phyloP scores from a whole-genome alignment of 257 asterid genomes.

The Scutellaria minor region DNA sequence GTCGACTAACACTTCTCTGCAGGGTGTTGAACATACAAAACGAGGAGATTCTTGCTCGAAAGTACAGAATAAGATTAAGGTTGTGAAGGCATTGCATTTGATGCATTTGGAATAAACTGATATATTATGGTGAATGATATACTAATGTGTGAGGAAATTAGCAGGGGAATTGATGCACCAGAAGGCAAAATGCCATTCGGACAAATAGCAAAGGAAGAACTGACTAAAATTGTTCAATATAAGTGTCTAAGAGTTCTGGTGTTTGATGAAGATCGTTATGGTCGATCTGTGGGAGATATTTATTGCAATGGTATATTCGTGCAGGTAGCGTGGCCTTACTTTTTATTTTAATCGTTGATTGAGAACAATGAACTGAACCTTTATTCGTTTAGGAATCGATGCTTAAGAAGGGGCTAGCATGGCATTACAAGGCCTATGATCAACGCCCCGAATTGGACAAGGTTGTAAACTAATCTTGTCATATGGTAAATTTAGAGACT shows the following conservation, averaged over 20 bases:
- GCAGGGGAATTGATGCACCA: conserved; percentile 97
- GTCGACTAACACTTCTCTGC: conserved; percentile 34
- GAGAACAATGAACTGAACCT: not conserved
- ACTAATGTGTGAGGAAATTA: not conserved
- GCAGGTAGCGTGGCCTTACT: conserved; percentile 56
- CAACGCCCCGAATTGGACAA: conserved; percentile 69
- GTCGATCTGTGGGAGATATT: conserved; percentile 80
- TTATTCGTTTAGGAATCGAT: conserved; percentile 60
- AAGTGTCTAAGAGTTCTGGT: conserved; percentile 69
- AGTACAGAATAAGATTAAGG: conserved; percentile 92
- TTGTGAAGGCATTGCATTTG: conserved; percentile 33
- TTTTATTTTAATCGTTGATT: not conserved
- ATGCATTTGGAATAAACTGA: not conserved
- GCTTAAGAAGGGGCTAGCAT: conserved; percentile 93
- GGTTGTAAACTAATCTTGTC: conserved; percentile 27
- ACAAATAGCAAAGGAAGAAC: conserved; percentile 76
- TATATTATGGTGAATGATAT: not conserved
- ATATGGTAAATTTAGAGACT: not conserved
- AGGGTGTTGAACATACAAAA: conserved; percentile 65
- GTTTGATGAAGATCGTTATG: conserved; percentile 81
- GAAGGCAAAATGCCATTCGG: conserved; percentile 93
- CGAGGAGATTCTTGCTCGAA: conserved; percentile 78
- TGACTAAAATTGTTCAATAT: conserved; percentile 61
- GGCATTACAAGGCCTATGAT: conserved; percentile 93
- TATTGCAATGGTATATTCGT: conserved; percentile 89